phyloP scores from a whole-genome alignment of 116 monocot genomes.

The Thalassia testudinum region DNA sequence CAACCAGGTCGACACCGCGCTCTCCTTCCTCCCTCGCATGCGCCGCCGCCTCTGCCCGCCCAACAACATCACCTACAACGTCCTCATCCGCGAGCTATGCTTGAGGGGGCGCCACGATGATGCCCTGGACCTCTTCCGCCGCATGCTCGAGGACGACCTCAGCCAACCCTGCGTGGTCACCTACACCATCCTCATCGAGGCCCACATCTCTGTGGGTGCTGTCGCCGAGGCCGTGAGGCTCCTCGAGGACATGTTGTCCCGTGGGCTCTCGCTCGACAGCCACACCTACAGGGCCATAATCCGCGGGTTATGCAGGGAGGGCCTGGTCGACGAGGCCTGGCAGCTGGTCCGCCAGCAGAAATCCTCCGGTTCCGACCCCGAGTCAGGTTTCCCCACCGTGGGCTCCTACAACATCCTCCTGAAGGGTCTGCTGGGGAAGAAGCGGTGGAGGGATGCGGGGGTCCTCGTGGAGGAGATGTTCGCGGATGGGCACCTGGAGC shows the following conservation, averaged over 20 bases:
- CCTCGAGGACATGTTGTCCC: constrained; percentile 35
- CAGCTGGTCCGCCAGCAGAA: constrained; percentile 8
- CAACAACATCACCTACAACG: constrained; percentile 52
- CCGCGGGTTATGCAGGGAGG: constrained; percentile 50
- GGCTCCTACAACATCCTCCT: constrained; percentile 40
- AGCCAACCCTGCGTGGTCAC: constrained; percentile 44
- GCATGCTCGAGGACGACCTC: constrained; percentile 18
- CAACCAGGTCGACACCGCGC: constrained; percentile 25
- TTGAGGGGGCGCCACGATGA: constrained; percentile 16
- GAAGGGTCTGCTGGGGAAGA: constrained; percentile 15
- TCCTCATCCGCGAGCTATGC: constrained; percentile 45
- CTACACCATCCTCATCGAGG: constrained; percentile 51
- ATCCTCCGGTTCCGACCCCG: constrained; percentile 5
- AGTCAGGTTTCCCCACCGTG: constrained; percentile 37
- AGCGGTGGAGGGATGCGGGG: constrained; percentile 39
- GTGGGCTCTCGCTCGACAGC: constrained; percentile 42
- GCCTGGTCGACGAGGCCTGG: constrained; percentile 38
- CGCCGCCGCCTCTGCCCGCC: too few relatives aligned
- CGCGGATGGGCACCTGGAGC: background rate
- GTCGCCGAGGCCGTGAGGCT: constrained; percentile 18
- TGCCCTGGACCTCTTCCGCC: constrained; percentile 21
- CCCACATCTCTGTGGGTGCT: constrained; percentile 16
- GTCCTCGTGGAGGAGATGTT: constrained; percentile 36
- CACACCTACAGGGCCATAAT: constrained; percentile 63
- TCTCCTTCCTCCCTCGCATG: constrained; percentile 18